Conservation (phyloP, 1,284 basidiomycete species). For the Abortiporus biennis region DNA sequence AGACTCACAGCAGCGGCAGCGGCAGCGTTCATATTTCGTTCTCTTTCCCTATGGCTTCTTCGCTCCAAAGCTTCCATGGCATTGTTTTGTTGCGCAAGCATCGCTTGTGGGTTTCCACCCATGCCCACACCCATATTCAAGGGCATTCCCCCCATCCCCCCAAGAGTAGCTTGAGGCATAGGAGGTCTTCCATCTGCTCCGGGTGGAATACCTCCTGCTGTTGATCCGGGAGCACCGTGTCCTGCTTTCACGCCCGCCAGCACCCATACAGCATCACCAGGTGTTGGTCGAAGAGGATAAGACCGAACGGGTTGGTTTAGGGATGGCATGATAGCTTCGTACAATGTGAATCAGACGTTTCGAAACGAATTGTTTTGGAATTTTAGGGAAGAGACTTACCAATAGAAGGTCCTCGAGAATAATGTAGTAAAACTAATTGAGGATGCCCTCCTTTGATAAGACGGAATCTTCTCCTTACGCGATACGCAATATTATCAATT, state of each 20-base stretch:
- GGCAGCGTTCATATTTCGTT: slow-evolving; percentile 15
- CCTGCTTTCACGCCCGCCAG: slow-evolving; percentile 64
- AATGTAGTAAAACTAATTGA: slow-evolving; percentile 66
- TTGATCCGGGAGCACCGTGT: slow-evolving; percentile 45
- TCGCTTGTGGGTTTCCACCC: slow-evolving; percentile 42
- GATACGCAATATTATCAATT: slow-evolving; percentile 51
- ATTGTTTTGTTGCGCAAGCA: slow-evolving; percentile 65
- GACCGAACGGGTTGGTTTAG: slow-evolving; percentile 55
- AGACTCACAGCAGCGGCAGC: slow-evolving; percentile 12
- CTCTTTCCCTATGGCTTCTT: slow-evolving; percentile 38
- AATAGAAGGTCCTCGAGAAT: slow-evolving; percentile 51
- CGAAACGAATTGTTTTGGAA: too few species aligned
- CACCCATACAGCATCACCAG: slow-evolving; percentile 61
- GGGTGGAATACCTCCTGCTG: slow-evolving; percentile 8
- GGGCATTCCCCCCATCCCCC: slow-evolving; percentile 9
- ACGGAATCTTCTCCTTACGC: slow-evolving; percentile 62
- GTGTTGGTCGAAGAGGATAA: slow-evolving; percentile 61
- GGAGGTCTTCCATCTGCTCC: slow-evolving; percentile 5
- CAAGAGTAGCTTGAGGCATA: slow-evolving; percentile 8
- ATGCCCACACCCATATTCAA: slow-evolving; percentile 14
- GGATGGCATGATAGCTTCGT: slow-evolving; percentile 48
- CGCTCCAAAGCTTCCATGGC: slow-evolving; percentile 64
- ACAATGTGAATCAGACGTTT: slow-evolving; percentile 7
- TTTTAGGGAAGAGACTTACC: slow-evolving; percentile 38
- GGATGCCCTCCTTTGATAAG: slow-evolving; percentile 65